Conservation (phyloP, 2,329 filamentous ascomycete genomes). For the Aureobasidium musti region DNA sequence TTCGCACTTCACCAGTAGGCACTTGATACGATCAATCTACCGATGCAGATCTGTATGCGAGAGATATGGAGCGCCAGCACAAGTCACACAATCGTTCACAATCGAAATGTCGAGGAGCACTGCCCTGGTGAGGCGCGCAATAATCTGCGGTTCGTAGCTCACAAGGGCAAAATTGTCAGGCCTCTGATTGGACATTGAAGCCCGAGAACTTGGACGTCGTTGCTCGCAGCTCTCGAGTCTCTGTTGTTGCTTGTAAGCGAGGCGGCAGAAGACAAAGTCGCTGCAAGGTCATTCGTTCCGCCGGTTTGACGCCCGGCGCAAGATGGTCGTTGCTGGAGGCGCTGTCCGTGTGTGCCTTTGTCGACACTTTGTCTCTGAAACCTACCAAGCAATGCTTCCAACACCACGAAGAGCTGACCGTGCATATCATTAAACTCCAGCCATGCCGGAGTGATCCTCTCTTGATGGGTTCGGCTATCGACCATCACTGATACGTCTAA, state of each 20-base stretch:
- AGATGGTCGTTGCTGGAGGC: constrained; percentile 16
- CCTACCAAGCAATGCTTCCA: constrained; percentile 19
- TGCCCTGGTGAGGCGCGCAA: constrained; percentile 20
- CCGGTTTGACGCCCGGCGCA: constrained; percentile 25
- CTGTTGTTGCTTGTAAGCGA: constrained; percentile 22
- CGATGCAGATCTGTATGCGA: constrained; percentile 10
- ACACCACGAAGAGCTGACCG: constrained; percentile 21
- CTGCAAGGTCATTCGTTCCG: constrained; percentile 13
- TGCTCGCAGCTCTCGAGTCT: constrained; percentile 12
- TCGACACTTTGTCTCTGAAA: constrained; percentile 15
- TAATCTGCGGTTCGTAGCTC: constrained; percentile 10
- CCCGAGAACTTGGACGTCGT: constrained; percentile 23
- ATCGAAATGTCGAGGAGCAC: neutral
- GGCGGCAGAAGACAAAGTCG: constrained; percentile 16
- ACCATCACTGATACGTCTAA: constrained; percentile 29
- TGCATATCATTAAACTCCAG: constrained; percentile 28
- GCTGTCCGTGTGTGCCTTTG: constrained; percentile 21
- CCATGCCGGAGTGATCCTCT: constrained; percentile 28
- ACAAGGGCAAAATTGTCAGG: constrained; percentile 13
- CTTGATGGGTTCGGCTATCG: constrained; percentile 28
- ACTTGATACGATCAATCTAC: neutral
- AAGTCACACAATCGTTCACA: neutral
- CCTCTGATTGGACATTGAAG: constrained; percentile 16
- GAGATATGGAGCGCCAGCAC: neutral
- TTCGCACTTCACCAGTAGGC: neutral